Evolutionary conservation across 768 basidiomycete genomes (phyloP).

Genomic region (Phanerochaete carnosa): DNA sequence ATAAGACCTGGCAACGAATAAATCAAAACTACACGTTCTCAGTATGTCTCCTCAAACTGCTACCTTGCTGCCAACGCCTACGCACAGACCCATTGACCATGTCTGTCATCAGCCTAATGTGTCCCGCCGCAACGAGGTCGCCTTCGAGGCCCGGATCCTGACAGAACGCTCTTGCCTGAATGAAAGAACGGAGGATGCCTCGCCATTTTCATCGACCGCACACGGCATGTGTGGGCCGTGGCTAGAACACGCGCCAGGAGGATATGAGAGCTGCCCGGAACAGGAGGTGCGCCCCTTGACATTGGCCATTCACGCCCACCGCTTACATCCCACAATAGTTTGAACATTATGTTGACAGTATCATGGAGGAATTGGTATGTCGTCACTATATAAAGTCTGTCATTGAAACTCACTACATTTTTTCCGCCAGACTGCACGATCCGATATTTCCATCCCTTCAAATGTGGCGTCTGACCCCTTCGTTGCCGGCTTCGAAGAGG

Average conservation of each 20-base stretch:
- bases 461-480: not conserved
- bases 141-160: not conserved
- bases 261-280: not conserved
- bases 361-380: slow-evolving; percentile 1
- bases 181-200: not conserved
- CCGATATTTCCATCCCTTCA: not conserved
- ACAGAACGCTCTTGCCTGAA: not conserved
- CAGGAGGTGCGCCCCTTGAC: not conserved
- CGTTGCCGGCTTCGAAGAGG: not conserved
- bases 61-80: not conserved
- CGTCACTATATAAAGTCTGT: too few relatives aligned
- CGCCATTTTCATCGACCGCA: not conserved
- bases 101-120: not conserved
- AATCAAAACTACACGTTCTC: not conserved
- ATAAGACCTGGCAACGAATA: not conserved
- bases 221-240: not conserved
- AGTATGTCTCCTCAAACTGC: not conserved
- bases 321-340: not conserved
- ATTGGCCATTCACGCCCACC: not conserved
- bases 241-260: not conserved
- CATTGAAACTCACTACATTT: not conserved
- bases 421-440: not conserved
- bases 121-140: not conserved
- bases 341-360: slow-evolving; percentile 1
- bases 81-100: not conserved